A percentile compares a stretch with the other conserved stretches of the same genome.
Evolutionary conservation across 1,284 basidiomycete genomes (phyloP).

Genomic region (Mycosarcoma mackinlayi): DNA sequence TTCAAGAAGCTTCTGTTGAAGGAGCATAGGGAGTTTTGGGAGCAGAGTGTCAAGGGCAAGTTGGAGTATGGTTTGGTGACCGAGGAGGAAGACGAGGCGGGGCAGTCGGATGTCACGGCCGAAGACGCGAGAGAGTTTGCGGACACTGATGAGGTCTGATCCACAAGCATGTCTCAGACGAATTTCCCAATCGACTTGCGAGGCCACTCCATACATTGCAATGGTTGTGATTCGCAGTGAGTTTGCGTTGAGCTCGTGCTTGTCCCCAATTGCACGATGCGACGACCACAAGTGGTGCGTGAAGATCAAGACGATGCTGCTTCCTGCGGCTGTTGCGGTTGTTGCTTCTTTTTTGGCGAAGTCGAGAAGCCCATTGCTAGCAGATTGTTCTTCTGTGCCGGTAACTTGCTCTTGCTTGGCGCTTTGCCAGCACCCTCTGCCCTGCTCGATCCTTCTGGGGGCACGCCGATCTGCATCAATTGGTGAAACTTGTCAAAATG

Average conservation of each 20-base stretch:
- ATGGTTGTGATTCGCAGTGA: no score
- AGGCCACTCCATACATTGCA: no score
- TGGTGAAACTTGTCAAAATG: slow-evolving; percentile 43
- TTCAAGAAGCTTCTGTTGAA: slow-evolving; percentile 29
- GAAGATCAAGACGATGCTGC: background rate
- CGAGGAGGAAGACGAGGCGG: slow-evolving; percentile 42
- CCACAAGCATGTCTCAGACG: background rate
- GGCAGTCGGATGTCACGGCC: slow-evolving; percentile 33
- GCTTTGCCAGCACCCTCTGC: slow-evolving; percentile 2
- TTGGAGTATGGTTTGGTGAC: slow-evolving; percentile 39
- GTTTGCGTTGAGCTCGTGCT: no score
- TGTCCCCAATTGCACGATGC: slow-evolving; percentile 6
- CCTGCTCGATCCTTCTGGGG: slow-evolving; percentile 12
- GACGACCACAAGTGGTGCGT: background rate
- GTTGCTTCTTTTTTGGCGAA: slow-evolving; percentile 24
- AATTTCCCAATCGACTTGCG: no score
- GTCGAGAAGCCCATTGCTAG: slow-evolving; percentile 44
- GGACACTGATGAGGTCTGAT: slow-evolving; percentile 34
- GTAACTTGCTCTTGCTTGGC: slow-evolving; percentile 17
- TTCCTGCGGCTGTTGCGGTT: background rate
- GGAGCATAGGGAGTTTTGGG: slow-evolving; percentile 37
- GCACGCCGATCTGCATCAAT: slow-evolving; percentile 60
- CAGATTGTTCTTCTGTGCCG: slow-evolving; percentile 38
- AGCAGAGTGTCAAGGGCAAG: slow-evolving; percentile 22
- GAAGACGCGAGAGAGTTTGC: slow-evolving; percentile 43